These are phyloP conservation scores for Fraxinus velutina DNA, from an alignment of 305 asterid species.

Conservation along the genomic window DNA sequence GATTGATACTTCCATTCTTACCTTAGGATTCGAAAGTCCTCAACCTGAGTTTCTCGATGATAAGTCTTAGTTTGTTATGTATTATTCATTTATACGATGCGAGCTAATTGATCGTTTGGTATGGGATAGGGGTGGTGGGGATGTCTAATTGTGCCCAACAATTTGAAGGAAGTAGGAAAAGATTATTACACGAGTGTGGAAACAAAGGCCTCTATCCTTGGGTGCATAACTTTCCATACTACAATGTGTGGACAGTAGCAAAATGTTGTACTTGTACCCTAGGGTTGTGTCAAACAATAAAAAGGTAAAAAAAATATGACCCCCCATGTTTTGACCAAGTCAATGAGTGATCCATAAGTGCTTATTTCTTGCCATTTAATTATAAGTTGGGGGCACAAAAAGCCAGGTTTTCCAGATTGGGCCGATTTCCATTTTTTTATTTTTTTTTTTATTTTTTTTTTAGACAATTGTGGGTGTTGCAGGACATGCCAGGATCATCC, in stretches of 20 bases:
- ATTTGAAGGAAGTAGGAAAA: background rate
- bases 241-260: background rate
- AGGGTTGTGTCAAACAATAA: background rate
- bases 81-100: background rate
- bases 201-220: conserved; percentile 1
- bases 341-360: conserved; percentile 27
- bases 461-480: conserved; percentile 9
- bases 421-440: conserved; percentile 19
- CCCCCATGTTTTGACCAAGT: conserved; percentile 23
- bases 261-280: background rate
- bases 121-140: background rate
- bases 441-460: background rate
- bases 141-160: background rate
- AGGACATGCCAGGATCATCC: background rate
- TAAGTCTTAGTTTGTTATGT: background rate
- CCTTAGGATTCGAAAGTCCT: background rate
- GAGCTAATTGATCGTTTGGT: background rate
- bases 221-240: background rate
- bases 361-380: conserved; percentile 7
- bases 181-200: background rate
- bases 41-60: background rate
- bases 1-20: background rate
- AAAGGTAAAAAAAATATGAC: background rate
- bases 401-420: conserved; percentile 41
- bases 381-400: conserved; percentile 29